Base-by-base conservation (phyloP, 306 rosid species). In the Prunus persica region DNA sequence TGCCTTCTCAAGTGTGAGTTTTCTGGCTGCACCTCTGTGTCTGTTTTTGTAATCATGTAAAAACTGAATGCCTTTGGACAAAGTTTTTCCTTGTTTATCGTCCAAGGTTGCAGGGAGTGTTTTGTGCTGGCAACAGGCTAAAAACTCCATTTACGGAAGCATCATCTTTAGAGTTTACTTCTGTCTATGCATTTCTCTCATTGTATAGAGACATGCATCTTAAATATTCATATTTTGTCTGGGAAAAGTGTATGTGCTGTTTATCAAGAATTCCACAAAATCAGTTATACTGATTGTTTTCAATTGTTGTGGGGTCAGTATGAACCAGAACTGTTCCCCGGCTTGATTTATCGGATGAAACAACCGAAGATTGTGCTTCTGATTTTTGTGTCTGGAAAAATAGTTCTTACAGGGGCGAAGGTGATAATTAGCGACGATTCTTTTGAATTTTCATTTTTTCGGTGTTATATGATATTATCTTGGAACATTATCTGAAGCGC, bases 321-420 rank as follows among this genome's bases (percentile, higher is more conserved):
- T 81, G 99, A 95, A 84, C 99, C 99, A 18, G 99, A 92, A 86
- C 84, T 95, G 56, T 95, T 95, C 88, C 98, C 98, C 3, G 99
- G 99, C 38, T 80, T 95, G 84, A 95, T 95, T 68, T 95, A 95
- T 74, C 89, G 97, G 28, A 95, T 95, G 99, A 95, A 92, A 87
- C 96, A 92, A 76, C 98, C 99, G 0, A 95, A 95, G 86, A 92
- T 95, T 72, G 99, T 95, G 79, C 88, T 95, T 75, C 97, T 95
- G 22, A 92, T 95, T 60, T 92, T 95, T 54, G 98, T 95, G 27
- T 95, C 98, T 4, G 99, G 98, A 38, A 95, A 95, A 88, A 95
- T 95, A 80, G 97, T 95, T 73, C 93, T 91, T 24, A 95, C 99
- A 13, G 98, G 98, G 65, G 99, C 99, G 2, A 95, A 95, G 99